Percentiles rank a stretch among this genome's conserved stretches.
These are phyloP conservation scores for Anthoceros angustus DNA, from an alignment of 225 moss, liverwort and hornwort species.

Conservation along the genomic window DNA sequence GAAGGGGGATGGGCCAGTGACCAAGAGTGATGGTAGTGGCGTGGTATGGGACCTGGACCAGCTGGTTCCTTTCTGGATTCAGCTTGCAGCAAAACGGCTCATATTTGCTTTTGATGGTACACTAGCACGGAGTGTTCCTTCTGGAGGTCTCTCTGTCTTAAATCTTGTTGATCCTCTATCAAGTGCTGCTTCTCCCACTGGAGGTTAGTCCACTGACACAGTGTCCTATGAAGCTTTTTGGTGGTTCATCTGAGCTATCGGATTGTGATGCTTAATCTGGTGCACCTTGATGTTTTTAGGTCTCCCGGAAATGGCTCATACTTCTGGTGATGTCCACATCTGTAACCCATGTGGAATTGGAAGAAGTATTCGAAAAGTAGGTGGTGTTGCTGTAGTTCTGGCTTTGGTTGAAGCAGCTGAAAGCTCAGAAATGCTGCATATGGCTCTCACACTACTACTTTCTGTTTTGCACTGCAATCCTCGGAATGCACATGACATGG, in stretches of 20 bases:
- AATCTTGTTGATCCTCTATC: conserved; percentile 76
- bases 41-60: conserved; percentile 81
- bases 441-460: conserved; percentile 62
- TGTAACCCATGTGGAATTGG: conserved; percentile 75
- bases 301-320: conserved; percentile 50
- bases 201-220: conserved; percentile 29
- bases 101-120: conserved; percentile 95
- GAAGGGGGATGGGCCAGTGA: conserved; percentile 44
- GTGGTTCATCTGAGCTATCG: not conserved
- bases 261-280: not conserved
- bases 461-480: conserved; percentile 63
- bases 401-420: conserved; percentile 89
- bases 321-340: conserved; percentile 67
- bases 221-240: not conserved
- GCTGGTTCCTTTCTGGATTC: conserved; percentile 58
- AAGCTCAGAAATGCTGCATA: conserved; percentile 65
- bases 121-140: conserved; percentile 37
- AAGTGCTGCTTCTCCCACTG: conserved; percentile 57
- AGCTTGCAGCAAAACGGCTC: conserved; percentile 65
- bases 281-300: conserved; percentile 25
- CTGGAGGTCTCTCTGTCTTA: conserved; percentile 1
- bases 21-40: conserved; percentile 39
- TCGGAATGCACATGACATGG: conserved; percentile 70
- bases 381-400: conserved; percentile 81
- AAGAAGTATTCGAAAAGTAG: conserved; percentile 61